Evolutionary conservation across 2,329 filamentous ascomycete species (phyloP).

Genomic region (Trichothecium roseum): DNA sequence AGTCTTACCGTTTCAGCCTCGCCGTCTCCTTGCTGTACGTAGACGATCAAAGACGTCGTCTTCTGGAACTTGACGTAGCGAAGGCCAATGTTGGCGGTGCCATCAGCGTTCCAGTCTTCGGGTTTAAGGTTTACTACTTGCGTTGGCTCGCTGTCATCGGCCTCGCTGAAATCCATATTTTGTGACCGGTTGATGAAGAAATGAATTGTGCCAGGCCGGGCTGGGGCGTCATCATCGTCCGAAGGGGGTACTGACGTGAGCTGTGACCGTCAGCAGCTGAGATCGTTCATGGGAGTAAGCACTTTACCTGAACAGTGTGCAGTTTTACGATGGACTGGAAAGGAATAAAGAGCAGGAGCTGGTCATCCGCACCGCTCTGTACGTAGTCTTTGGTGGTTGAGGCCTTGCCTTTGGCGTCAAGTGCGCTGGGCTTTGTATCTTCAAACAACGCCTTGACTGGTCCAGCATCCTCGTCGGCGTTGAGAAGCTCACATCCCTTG

Average conservation of each 20-base stretch:
- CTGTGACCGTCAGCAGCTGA: conserved; percentile 29
- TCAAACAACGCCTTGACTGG: conserved; percentile 66
- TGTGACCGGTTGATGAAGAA: conserved; percentile 83
- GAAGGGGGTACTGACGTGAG: conserved; percentile 70
- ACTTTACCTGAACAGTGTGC: conserved; percentile 59
- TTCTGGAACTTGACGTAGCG: conserved; percentile 98
- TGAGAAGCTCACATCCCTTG: conserved; percentile 75
- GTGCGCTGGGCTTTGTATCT: conserved; percentile 50
- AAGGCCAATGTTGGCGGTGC: conserved; percentile 61
- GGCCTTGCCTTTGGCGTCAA: conserved; percentile 44
- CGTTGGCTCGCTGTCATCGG: conserved; percentile 72
- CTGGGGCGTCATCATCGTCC: conserved; percentile 64
- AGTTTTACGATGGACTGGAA: conserved; percentile 85
- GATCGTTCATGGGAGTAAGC: not conserved
- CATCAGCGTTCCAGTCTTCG: conserved; percentile 72
- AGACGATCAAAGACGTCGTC: conserved; percentile 75
- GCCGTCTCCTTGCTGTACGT: conserved; percentile 77
- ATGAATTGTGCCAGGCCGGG: conserved; percentile 73
- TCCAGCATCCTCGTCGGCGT: conserved; percentile 69
- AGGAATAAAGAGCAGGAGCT: conserved; percentile 85
- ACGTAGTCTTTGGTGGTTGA: conserved; percentile 62
- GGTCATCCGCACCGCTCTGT: conserved; percentile 93
- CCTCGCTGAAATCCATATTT: conserved; percentile 90
- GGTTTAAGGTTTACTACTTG: conserved; percentile 67
- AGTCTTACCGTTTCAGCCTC: conserved; percentile 78